A percentile compares a stretch with the other conserved stretches of the same genome.
phyloP scores from a whole-genome alignment of 106 monocot genomes.

The Ottelia alismoides region DNA sequence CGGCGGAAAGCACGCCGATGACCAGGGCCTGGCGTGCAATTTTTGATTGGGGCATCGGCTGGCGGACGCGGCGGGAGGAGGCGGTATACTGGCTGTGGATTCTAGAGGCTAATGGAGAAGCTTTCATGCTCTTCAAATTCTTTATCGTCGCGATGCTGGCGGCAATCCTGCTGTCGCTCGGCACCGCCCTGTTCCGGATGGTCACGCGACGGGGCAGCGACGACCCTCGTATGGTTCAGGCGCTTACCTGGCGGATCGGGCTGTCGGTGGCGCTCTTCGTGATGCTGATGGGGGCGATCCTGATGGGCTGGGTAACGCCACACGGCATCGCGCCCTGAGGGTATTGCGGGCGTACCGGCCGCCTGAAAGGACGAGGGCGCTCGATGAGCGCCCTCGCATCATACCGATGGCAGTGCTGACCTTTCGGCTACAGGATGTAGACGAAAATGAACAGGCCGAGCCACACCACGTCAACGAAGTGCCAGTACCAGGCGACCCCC shows the following conservation, averaged over 20 bases:
- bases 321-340: neutral
- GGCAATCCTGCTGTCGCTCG: neutral
- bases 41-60: no score
- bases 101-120: no score
- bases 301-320: no score
- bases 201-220: no score
- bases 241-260: neutral
- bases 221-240: neutral
- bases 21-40: no score
- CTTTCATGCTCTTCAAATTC: no score
- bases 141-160: neutral
- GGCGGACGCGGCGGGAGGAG: no score
- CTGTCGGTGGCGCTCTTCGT: neutral
- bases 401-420: no score
- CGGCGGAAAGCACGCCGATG: neutral
- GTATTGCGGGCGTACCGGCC: no score
- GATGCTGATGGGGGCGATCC: neutral
- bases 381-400: no score
- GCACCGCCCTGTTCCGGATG: neutral
- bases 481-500: neutral
- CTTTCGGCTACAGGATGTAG: neutral
- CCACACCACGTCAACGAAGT: neutral
- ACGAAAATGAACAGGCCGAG: neutral
- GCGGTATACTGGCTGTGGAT: no score
- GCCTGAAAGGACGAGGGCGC: no score